A percentile compares a stretch with the other conserved stretches of the same genome.
phyloP scores from a whole-genome alignment of 192 early-diverging fungal species.

The Gaertneriomyces semiglobifer region DNA sequence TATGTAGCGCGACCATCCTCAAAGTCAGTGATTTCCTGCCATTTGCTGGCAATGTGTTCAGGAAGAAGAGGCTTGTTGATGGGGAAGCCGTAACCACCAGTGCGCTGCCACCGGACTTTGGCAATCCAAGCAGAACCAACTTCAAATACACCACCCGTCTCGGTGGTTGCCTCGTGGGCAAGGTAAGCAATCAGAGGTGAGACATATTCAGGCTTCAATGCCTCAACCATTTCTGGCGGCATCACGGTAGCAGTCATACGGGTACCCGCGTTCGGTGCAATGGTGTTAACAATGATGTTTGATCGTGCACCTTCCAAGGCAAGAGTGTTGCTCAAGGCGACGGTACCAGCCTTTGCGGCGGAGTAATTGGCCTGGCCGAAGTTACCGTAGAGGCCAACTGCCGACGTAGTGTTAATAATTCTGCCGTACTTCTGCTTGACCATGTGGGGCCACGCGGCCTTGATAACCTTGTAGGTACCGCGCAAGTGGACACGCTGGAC shows the following conservation, averaged over 20 bases:
- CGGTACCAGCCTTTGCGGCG: slow-evolving; percentile 87
- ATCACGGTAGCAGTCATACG: slow-evolving; percentile 95
- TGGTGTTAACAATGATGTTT: slow-evolving; percentile 91
- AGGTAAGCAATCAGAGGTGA: slow-evolving; percentile 92
- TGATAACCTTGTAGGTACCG: slow-evolving; percentile 90
- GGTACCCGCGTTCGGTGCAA: slow-evolving; percentile 96
- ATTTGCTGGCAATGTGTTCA: slow-evolving; percentile 78
- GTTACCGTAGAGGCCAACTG: slow-evolving; percentile 91
- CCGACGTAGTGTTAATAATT: slow-evolving; percentile 92
- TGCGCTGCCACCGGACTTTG: slow-evolving; percentile 88
- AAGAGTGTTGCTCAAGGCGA: slow-evolving; percentile 87
- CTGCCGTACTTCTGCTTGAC: slow-evolving; percentile 91
- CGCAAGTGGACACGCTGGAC: slow-evolving; percentile 86
- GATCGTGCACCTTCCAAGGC: slow-evolving; percentile 86
- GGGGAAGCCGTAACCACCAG: slow-evolving; percentile 90
- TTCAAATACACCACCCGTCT: slow-evolving; percentile 67
- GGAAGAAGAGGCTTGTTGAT: slow-evolving; percentile 74
- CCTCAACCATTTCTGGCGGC: slow-evolving; percentile 91
- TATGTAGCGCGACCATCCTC: slow-evolving; percentile 92
- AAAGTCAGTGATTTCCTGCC: slow-evolving; percentile 84
- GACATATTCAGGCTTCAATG: slow-evolving; percentile 96
- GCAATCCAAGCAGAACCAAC: slow-evolving; percentile 60
- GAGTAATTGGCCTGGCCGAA: slow-evolving; percentile 92
- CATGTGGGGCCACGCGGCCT: slow-evolving; percentile 96
- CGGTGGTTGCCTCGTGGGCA: slow-evolving; percentile 79